Evolutionary conservation across 2,329 filamentous ascomycete genomes (phyloP).

Genomic region (Fusarium sp.): DNA sequence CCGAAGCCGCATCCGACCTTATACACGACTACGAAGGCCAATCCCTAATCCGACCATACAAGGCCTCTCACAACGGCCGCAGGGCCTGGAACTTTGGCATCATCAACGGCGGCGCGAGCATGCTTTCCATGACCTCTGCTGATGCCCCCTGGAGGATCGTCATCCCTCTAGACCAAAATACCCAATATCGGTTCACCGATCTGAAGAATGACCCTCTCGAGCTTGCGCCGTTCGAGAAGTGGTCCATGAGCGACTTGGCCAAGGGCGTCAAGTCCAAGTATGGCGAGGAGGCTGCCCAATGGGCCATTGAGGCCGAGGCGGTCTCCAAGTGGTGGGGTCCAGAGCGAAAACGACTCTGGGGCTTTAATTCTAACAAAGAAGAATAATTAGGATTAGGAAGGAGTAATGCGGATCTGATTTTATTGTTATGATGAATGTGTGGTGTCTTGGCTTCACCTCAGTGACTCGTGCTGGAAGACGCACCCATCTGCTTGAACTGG

Average conservation of each 20-base stretch:
- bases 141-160: conserved; percentile 49
- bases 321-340: conserved; percentile 39
- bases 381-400: background rate
- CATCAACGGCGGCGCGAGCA: conserved; percentile 50
- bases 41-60: conserved; percentile 48
- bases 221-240: conserved; percentile 42
- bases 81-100: conserved; percentile 51
- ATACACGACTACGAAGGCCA: conserved; percentile 51
- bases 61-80: conserved; percentile 39
- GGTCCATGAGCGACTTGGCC: conserved; percentile 40
- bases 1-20: conserved; percentile 43
- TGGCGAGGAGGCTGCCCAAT: conserved; percentile 40
- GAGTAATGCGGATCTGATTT: background rate
- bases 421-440: background rate
- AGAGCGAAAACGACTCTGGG: conserved; percentile 41
- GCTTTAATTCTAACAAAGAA: conserved; percentile 23
- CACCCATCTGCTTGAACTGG: background rate
- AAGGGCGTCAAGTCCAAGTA: conserved; percentile 35
- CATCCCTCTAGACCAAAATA: conserved; percentile 47
- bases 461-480: background rate
- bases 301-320: conserved; percentile 43
- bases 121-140: conserved; percentile 48
- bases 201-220: conserved; percentile 47
- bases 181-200: conserved; percentile 51
- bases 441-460: background rate